Percentiles rank a stretch among this genome's conserved stretches.
Conservation (phyloP, 2,329 filamentous ascomycete species). For the Colletotrichum caudatum region DNA sequence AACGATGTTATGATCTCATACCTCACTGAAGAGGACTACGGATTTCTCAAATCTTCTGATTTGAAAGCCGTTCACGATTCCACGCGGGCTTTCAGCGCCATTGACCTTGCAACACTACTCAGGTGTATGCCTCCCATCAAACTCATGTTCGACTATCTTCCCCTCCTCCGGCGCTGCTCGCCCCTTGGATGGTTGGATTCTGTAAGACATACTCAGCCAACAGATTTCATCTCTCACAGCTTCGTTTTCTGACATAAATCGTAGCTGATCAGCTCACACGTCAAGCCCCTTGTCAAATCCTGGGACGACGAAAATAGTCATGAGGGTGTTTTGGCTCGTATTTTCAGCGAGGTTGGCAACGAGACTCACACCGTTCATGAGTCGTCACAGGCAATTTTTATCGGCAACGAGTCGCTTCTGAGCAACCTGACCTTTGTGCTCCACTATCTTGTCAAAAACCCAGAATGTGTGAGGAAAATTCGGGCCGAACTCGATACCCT, state of each 20-base stretch:
- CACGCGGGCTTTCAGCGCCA: constrained; percentile 42
- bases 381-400: constrained; percentile 42
- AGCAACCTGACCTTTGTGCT: constrained; percentile 41
- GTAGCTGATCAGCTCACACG: constrained; percentile 19
- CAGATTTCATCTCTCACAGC: not conserved
- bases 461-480: constrained; percentile 29
- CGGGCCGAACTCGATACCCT: constrained; percentile 39
- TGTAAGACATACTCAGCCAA: constrained; percentile 12
- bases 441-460: constrained; percentile 36
- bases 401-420: constrained; percentile 43
- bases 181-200: constrained; percentile 41
- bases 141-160: constrained; percentile 28
- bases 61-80: constrained; percentile 31
- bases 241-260: not conserved
- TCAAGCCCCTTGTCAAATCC: constrained; percentile 20
- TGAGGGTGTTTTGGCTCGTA: constrained; percentile 22
- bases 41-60: constrained; percentile 33
- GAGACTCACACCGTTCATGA: constrained; percentile 34
- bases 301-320: constrained; percentile 31
- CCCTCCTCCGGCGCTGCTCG: constrained; percentile 34
- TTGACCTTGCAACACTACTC: constrained; percentile 40
- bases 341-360: constrained; percentile 34
- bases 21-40: constrained; percentile 35
- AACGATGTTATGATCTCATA: constrained; percentile 43
- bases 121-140: constrained; percentile 41